These are phyloP conservation scores for Aspergillus floridensis DNA, from an alignment of 2,329 filamentous ascomycete genomes.

Conservation along the genomic window DNA sequence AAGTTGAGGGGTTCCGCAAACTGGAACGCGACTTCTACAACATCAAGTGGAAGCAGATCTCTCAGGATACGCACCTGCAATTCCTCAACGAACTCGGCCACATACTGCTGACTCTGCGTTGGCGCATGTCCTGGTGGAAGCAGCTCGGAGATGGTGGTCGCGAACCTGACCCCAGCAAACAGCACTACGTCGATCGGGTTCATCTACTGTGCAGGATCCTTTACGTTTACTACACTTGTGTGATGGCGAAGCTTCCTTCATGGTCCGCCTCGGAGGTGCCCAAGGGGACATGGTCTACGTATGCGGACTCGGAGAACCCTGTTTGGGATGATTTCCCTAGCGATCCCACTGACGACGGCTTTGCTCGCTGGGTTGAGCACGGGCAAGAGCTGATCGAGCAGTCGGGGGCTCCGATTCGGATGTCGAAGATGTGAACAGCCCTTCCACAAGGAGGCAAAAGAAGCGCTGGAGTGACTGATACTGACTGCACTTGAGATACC, in stretches of 20 bases:
- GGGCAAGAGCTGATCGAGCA: constrained; percentile 41
- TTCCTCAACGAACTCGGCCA: constrained; percentile 42
- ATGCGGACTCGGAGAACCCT: constrained; percentile 40
- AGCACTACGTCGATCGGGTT: constrained; percentile 42
- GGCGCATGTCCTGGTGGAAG: constrained; percentile 48
- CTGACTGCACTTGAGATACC: constrained; percentile 37
- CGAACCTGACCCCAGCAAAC: constrained; percentile 36
- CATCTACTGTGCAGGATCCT: constrained; percentile 44
- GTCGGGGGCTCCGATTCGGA: constrained; percentile 36
- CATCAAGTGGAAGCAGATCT: constrained; percentile 46
- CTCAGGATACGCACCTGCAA: constrained; percentile 41
- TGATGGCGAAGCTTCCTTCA: constrained; percentile 42
- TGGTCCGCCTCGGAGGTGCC: constrained; percentile 38
- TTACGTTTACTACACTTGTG: constrained; percentile 48
- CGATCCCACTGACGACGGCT: constrained; percentile 39
- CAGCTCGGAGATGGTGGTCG: constrained; percentile 40
- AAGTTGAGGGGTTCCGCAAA: constrained; percentile 46
- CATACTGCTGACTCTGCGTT: constrained; percentile 44
- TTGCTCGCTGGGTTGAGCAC: constrained; percentile 40
- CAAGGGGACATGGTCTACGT: constrained; percentile 42
- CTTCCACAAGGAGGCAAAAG: not conserved
- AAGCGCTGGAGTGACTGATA: constrained; percentile 26
- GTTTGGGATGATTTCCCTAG: constrained; percentile 46
- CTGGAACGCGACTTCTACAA: constrained; percentile 47
- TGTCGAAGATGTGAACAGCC: constrained; percentile 25